phyloP scores from a whole-genome alignment of 176 grass and related monocot genomes.

The Raddia guianensis region DNA sequence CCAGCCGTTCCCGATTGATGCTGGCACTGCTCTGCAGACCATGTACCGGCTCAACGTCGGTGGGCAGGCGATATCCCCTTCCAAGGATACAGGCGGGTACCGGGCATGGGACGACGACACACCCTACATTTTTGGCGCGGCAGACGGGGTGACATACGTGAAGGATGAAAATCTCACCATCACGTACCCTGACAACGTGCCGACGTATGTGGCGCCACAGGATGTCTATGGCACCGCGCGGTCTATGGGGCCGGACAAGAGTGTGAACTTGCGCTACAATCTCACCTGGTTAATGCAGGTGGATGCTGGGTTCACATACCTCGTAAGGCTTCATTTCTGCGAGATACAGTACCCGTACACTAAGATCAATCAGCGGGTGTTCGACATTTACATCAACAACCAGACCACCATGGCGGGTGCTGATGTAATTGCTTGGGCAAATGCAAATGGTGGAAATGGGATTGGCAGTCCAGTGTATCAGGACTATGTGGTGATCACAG shows the following conservation, averaged over 20 bases:
- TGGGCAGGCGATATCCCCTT: constrained; percentile 65
- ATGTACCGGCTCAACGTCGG: constrained; percentile 91
- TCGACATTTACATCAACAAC: constrained; percentile 80
- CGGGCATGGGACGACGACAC: constrained; percentile 77
- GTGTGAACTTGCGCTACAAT: constrained; percentile 67
- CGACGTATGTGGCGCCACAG: constrained; percentile 60
- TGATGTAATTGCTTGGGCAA: constrained; percentile 67
- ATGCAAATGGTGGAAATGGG: neutral
- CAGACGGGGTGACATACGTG: constrained; percentile 54
- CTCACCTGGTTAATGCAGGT: constrained; percentile 79
- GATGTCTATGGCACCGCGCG: constrained; percentile 80
- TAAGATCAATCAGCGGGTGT: constrained; percentile 66
- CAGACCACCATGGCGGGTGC: constrained; percentile 46
- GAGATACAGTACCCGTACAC: constrained; percentile 73
- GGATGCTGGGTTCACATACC: constrained; percentile 76
- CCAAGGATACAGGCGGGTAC: constrained; percentile 63
- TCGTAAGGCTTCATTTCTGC: constrained; percentile 89
- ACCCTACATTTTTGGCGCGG: constrained; percentile 59
- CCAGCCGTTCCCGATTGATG: constrained; percentile 37
- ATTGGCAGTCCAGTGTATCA: constrained; percentile 60
- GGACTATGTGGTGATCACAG: constrained; percentile 60
- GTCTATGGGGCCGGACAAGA: constrained; percentile 68
- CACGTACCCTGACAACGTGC: constrained; percentile 39
- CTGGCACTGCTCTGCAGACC: constrained; percentile 57
- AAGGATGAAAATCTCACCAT: constrained; percentile 72